These are phyloP conservation scores for Dendrobium nobile DNA, from an alignment of 106 monocot genomes.

Conservation along the genomic window DNA sequence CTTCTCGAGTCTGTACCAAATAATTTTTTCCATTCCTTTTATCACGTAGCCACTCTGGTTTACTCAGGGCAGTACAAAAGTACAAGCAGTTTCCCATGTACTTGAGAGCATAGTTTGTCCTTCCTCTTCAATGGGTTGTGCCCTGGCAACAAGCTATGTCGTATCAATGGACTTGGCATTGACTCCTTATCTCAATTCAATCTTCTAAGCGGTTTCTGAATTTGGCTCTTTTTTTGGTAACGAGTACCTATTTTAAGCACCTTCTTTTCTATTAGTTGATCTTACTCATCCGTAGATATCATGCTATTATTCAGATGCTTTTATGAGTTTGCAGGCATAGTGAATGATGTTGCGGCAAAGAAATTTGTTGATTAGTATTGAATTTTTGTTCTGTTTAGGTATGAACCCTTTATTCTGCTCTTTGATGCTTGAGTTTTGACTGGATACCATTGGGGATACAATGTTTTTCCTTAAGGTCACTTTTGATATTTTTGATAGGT, in stretches of 20 bases:
- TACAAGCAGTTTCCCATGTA: background rate
- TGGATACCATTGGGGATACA: background rate
- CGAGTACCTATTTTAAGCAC: background rate
- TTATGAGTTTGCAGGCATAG: background rate
- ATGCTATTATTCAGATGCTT: background rate
- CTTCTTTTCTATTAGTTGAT: background rate
- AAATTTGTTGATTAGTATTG: slow-evolving; percentile 82
- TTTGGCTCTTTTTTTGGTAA: slow-evolving; percentile 77
- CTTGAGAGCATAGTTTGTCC: background rate
- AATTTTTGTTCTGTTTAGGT: slow-evolving; percentile 59
- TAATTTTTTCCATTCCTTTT: background rate
- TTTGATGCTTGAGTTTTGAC: background rate
- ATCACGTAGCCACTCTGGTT: background rate
- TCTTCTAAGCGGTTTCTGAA: slow-evolving; percentile 65
- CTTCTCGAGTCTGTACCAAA: no score
- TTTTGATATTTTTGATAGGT: background rate
- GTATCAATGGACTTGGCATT: slow-evolving; percentile 24
- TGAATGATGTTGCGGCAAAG: slow-evolving; percentile 52
- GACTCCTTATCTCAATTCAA: slow-evolving; percentile 18
- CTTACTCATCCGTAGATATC: background rate
- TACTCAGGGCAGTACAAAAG: background rate
- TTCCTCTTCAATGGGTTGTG: slow-evolving; percentile 10
- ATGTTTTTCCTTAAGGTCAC: background rate
- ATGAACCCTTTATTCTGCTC: background rate
- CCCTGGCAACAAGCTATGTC: background rate